Conservation (phyloP, 2,329 filamentous ascomycete species). For the Knoxdaviesia capensis region DNA sequence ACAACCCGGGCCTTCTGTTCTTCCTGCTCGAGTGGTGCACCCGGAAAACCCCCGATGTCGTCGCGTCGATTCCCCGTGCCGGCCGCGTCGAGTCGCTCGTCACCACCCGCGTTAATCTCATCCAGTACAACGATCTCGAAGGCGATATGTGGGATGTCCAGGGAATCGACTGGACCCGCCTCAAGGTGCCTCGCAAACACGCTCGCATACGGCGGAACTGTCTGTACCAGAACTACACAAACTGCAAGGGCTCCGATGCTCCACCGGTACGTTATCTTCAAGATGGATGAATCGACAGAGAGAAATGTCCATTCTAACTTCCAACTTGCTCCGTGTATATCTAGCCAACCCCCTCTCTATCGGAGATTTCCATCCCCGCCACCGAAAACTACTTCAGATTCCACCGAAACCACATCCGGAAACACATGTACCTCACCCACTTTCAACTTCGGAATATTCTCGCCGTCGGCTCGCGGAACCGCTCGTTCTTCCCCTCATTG, state of each 20-base stretch:
- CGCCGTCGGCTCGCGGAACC: slow-evolving; percentile 31
- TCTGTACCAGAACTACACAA: slow-evolving; percentile 39
- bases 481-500: slow-evolving; percentile 34
- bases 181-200: slow-evolving; percentile 27
- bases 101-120: slow-evolving; percentile 5
- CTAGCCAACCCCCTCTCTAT: background rate
- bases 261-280: slow-evolving; percentile 22
- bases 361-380: slow-evolving; percentile 13
- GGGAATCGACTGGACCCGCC: slow-evolving; percentile 33
- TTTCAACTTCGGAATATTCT: slow-evolving; percentile 46
- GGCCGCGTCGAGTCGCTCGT: slow-evolving; percentile 12
- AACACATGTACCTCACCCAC: slow-evolving; percentile 35
- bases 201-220: slow-evolving; percentile 25
- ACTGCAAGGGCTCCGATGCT: slow-evolving; percentile 23
- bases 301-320: too few relatives aligned
- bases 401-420: slow-evolving; percentile 31
- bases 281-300: slow-evolving; percentile 2
- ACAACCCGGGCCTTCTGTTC: slow-evolving; percentile 26
- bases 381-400: slow-evolving; percentile 36
- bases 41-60: slow-evolving; percentile 8
- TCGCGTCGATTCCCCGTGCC: slow-evolving; percentile 13
- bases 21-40: slow-evolving; percentile 28
- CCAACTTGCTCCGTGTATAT: background rate
- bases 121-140: slow-evolving; percentile 24
- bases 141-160: slow-evolving; percentile 38